Conservation (phyloP, 305 asterid species). For the Solanum hybrid region DNA sequence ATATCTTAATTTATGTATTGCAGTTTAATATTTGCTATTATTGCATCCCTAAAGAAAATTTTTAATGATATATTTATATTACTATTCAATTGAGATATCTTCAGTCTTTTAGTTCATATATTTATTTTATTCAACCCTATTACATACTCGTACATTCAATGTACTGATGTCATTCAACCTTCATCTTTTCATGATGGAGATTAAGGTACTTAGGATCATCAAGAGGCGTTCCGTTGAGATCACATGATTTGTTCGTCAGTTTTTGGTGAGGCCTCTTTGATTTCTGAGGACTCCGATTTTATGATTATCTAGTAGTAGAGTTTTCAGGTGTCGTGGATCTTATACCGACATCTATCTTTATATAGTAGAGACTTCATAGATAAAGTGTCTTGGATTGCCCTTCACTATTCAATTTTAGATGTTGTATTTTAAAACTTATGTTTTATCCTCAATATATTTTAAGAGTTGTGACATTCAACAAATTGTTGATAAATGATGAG, state of each 20-base stretch:
- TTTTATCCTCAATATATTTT: neutral
- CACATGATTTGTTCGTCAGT: neutral
- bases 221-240: neutral
- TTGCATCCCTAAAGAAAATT: neutral
- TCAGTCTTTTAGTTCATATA: neutral
- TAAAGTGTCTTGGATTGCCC: neutral
- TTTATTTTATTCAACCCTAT: neutral
- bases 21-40: too few relatives aligned
- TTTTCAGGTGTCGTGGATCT: neutral
- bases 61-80: too few relatives aligned
- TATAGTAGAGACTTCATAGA: neutral
- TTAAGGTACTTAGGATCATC: neutral
- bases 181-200: neutral
- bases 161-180: neutral
- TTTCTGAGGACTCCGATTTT: neutral
- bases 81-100: too few relatives aligned
- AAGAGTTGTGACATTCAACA: neutral
- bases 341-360: too few relatives aligned
- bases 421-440: neutral
- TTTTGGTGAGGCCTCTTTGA: neutral
- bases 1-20: neutral
- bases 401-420: neutral
- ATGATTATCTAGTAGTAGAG: neutral
- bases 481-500: neutral
- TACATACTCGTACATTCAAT: neutral